phyloP scores from a whole-genome alignment of 129 eudicot species.

The Helianthus tuberosus region DNA sequence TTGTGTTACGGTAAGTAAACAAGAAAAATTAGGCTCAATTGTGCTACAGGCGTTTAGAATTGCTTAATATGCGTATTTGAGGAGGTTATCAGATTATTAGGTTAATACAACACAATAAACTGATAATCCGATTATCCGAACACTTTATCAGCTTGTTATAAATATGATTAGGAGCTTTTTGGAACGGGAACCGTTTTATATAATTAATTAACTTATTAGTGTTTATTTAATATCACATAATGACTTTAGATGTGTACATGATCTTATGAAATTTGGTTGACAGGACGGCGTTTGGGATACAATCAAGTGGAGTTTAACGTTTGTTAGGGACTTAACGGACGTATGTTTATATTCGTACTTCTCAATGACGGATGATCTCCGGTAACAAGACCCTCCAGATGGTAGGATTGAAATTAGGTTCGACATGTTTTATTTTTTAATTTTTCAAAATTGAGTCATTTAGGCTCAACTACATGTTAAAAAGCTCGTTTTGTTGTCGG shows the following conservation, averaged over 20 bases:
- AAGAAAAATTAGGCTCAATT: neutral
- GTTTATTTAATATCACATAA: neutral
- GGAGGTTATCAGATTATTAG: neutral
- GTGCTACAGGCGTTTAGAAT: too few species aligned
- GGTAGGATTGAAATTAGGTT: conserved; percentile 83
- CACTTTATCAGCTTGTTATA: neutral
- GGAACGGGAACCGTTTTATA: neutral
- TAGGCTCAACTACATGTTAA: conserved; percentile 10
- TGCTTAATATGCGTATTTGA: neutral
- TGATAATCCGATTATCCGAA: neutral
- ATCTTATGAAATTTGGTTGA: conserved; percentile 28
- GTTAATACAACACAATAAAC: too few species aligned
- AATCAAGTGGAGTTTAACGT: conserved; percentile 56
- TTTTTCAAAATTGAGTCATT: conserved; percentile 3
- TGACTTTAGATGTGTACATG: neutral
- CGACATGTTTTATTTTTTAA: conserved; percentile 6
- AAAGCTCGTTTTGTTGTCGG: neutral
- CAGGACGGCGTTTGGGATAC: conserved; percentile 91
- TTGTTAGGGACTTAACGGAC: conserved; percentile 77
- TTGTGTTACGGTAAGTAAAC: conserved; percentile 56
- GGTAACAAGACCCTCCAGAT: conserved; percentile 53
- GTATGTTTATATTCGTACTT: conserved; percentile 77
- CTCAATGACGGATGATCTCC: conserved; percentile 71
- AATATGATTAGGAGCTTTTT: neutral
- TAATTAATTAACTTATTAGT: neutral